Evolutionary conservation across 768 basidiomycete species (phyloP).

Genomic region (Auricularia auricula-judae): DNA sequence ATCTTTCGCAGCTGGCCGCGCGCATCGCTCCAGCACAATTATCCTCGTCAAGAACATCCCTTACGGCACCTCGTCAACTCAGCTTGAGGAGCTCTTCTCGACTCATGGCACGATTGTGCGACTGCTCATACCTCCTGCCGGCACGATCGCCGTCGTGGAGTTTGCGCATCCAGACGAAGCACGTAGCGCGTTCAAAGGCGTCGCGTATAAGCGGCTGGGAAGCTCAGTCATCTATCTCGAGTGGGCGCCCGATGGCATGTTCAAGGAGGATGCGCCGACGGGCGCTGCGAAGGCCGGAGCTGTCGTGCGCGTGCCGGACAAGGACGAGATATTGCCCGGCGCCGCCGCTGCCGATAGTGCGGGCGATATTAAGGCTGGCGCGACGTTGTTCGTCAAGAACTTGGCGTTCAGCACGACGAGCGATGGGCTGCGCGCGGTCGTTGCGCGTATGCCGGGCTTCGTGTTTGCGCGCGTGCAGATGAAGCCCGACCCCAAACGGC

Average conservation of each 20-base stretch:
- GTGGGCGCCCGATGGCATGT: constrained; percentile 82
- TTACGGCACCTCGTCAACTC: constrained; percentile 65
- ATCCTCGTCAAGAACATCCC: constrained; percentile 97
- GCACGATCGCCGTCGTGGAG: constrained; percentile 88
- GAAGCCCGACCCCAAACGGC: constrained; percentile 75
- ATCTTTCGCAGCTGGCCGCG: constrained; percentile 17
- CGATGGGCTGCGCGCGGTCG: constrained; percentile 56
- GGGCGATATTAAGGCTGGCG: constrained; percentile 41
- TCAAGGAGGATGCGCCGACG: constrained; percentile 32
- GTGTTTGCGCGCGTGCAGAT: constrained; percentile 84
- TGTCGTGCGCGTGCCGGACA: constrained; percentile 34
- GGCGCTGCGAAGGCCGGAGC: constrained; percentile 21
- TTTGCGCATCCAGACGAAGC: constrained; percentile 66
- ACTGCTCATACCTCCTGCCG: constrained; percentile 80
- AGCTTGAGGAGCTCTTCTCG: constrained; percentile 73
- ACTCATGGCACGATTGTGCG: constrained; percentile 59
- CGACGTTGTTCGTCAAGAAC: constrained; percentile 92
- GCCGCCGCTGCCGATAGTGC: constrained; percentile 16
- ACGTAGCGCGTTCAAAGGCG: constrained; percentile 59
- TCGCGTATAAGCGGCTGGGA: constrained; percentile 81
- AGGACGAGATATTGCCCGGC: neutral
- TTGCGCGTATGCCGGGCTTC: constrained; percentile 68
- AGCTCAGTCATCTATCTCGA: constrained; percentile 89
- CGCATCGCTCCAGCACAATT: constrained; percentile 55
- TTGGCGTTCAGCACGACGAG: constrained; percentile 85